These are phyloP conservation scores for Sclerotinia minor DNA, from an alignment of 2,329 filamentous ascomycete species.

Conservation along the genomic window DNA sequence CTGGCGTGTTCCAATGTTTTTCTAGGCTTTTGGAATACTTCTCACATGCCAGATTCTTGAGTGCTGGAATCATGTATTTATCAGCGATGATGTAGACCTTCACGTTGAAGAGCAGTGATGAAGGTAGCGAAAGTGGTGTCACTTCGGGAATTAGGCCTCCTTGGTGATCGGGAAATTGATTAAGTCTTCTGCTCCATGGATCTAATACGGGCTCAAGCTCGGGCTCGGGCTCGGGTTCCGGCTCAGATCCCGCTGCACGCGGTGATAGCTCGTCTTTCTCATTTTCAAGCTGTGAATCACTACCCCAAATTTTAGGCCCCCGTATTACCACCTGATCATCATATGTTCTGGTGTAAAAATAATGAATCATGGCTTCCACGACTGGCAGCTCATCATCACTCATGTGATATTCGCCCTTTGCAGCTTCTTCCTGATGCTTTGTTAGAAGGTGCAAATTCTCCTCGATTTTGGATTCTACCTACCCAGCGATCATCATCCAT, in stretches of 20 bases:
- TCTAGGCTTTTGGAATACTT: conserved; percentile 25
- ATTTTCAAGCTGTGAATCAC: not conserved
- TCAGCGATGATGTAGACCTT: conserved; percentile 33
- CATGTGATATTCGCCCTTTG: conserved; percentile 51
- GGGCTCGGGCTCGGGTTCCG: too few relatives aligned
- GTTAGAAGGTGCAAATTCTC: not conserved
- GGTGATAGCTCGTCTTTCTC: not conserved
- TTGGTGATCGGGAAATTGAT: too few relatives aligned
- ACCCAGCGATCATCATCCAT: conserved; percentile 31
- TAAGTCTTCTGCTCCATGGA: too few relatives aligned
- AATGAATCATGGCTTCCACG: conserved; percentile 75
- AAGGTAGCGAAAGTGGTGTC: not conserved
- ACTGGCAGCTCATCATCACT: conserved; percentile 65
- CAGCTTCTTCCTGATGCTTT: conserved; percentile 5
- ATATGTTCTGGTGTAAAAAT: conserved; percentile 56
- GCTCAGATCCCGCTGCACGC: not conserved
- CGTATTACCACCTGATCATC: conserved; percentile 14
- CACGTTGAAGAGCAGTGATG: conserved; percentile 25
- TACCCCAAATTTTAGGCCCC: too few relatives aligned
- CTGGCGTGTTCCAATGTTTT: conserved; percentile 22
- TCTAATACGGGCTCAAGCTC: too few relatives aligned
- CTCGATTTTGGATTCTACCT: not conserved
- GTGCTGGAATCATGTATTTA: conserved; percentile 30
- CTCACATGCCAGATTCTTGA: conserved; percentile 28
- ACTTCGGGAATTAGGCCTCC: not conserved